Conservation (phyloP, 352 stramenopile species). For the Peronospora farinosa region DNA sequence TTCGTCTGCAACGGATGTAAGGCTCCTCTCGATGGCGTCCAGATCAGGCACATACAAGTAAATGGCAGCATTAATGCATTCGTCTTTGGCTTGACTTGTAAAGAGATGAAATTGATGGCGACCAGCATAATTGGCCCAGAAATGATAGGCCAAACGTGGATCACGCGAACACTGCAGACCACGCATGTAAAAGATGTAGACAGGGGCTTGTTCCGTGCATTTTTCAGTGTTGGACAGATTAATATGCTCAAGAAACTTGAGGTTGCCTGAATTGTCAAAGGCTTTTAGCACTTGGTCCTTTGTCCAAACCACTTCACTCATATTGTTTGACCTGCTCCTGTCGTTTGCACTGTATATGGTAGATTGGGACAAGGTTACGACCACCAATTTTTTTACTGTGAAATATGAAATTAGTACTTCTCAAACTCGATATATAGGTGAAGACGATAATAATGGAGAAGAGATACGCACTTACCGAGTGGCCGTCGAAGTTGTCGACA, state of each 20-base stretch:
- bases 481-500: not conserved
- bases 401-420: slow-evolving; percentile 14
- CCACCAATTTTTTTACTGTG: not conserved
- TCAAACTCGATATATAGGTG: no score
- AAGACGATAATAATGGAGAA: slow-evolving; percentile 36
- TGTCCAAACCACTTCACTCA: slow-evolving; percentile 31
- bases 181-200: slow-evolving; percentile 59
- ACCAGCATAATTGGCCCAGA: slow-evolving; percentile 57
- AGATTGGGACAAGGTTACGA: no score
- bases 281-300: slow-evolving; percentile 48
- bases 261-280: slow-evolving; percentile 47
- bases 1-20: slow-evolving; percentile 37
- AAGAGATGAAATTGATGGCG: slow-evolving; percentile 74
- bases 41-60: slow-evolving; percentile 57
- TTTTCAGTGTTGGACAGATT: slow-evolving; percentile 58
- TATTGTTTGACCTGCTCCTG: slow-evolving; percentile 31
- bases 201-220: slow-evolving; percentile 40
- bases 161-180: slow-evolving; percentile 58
- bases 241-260: slow-evolving; percentile 69
- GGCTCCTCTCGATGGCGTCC: slow-evolving; percentile 48
- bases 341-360: no score
- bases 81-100: slow-evolving; percentile 47
- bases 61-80: slow-evolving; percentile 52
- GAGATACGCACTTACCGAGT: slow-evolving; percentile 38
- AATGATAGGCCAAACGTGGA: slow-evolving; percentile 56